These are phyloP conservation scores for Torulaspora franciscae DNA, from an alignment of 805 yeast species.

Conservation along the genomic window DNA sequence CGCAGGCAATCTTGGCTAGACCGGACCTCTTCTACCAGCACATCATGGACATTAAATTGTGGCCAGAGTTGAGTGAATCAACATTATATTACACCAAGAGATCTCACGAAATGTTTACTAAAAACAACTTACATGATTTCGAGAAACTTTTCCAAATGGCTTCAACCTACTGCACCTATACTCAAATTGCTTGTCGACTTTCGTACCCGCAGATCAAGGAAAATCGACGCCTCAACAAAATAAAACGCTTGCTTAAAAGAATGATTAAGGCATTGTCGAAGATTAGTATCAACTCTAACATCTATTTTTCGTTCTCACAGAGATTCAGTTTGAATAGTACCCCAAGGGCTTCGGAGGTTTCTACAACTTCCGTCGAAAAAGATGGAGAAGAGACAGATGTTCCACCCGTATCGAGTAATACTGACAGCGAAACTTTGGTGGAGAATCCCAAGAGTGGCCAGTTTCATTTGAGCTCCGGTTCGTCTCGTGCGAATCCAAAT, in stretches of 20 bases:
- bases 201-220: constrained; percentile 47
- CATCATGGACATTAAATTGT: constrained; percentile 52
- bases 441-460: constrained; percentile 1
- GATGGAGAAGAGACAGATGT: constrained; percentile 3
- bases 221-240: constrained; percentile 44
- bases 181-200: constrained; percentile 53
- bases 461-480: not conserved
- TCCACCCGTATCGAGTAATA: constrained; percentile 10
- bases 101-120: constrained; percentile 48
- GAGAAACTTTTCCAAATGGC: constrained; percentile 49
- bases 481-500: constrained; percentile 8
- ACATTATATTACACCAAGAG: constrained; percentile 46
- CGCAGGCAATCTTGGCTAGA: constrained; percentile 28
- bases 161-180: constrained; percentile 47
- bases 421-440: constrained; percentile 24
- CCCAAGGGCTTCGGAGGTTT: constrained; percentile 14
- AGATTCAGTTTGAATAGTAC: constrained; percentile 5
- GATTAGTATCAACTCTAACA: constrained; percentile 57
- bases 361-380: constrained; percentile 6
- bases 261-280: constrained; percentile 54
- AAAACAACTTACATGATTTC: constrained; percentile 48
- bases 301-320: constrained; percentile 44
- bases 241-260: constrained; percentile 48
- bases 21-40: constrained; percentile 53
- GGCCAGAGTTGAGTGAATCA: constrained; percentile 52